Base-by-base conservation (phyloP, 176 grass and related monocot genomes). In the Raddia guianensis region DNA sequence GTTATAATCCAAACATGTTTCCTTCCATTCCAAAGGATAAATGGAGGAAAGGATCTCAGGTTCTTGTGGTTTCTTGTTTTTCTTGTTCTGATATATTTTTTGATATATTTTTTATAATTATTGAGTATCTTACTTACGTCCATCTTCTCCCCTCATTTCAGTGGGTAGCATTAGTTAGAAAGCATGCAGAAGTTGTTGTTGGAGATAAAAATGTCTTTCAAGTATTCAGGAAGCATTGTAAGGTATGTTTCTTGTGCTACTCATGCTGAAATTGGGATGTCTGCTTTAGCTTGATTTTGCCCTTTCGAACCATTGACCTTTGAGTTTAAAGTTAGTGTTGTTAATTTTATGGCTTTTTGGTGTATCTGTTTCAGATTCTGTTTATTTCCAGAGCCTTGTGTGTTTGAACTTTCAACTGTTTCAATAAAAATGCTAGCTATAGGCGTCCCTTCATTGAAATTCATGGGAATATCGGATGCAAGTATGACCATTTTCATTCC, bases 1-100 rank as follows among this genome's bases (percentile, higher is more conserved):
- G 96, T 9, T 99, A 95, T 46, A 95, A 91, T 81, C 76, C 76
- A 71, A 91, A 91, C 40, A 99, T 99, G 96, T 89, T 80, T 76
- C 89, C 90, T 53, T 21, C 73, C 54, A 99, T 99, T 88, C 90
- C 67, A 33, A 90, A 91, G 75, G 78, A 91, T 51, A 93, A 89
- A 95, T 99, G 96, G 96, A 95, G 92, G 76, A 99, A 99, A 84
- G 96, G 96, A 80, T 99, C 96, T 19, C 96, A 99, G 96, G 96
- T 99, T 74, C 44, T 78, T 87, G 45, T 70, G 40, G 5, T 72
- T 73, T 89, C 51, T 75, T 42, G 37, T 8, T 45, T 63, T 81
- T 61, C 11, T 16, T 73, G 48, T 83, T 84, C 15, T 13, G 78
- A 49, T 42, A 77, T 8, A 66, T 79, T 35, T 72, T 70, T n/a